Evolutionary conservation across 192 early-diverging fungal genomes (phyloP), one percentile per base, ranked within the genome.

Genomic region (Fimicolochytrium jonesii): DNA sequence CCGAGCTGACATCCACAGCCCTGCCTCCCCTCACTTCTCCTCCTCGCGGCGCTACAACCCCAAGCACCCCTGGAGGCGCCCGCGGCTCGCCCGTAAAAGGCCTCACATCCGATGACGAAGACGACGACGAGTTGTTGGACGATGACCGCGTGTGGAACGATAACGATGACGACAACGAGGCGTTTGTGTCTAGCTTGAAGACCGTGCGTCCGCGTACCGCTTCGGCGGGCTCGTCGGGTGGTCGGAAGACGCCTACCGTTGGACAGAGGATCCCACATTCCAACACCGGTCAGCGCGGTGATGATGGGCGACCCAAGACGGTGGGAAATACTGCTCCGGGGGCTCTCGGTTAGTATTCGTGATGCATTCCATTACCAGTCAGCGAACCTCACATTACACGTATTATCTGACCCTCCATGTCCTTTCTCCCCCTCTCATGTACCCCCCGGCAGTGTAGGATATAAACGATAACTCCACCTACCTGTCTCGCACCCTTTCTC

Each of bases 111-210:
- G 43, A 36, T 35, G 64, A 56, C 25, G 62, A 66, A 10, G 64
- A 66, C 9, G 54, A 46, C 22, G 55, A 28, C 9, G 41, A 44
- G 26, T n/a, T n/a, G n/a, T n/a, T n/a, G n/a, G n/a, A n/a, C n/a
- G 56, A 64, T 26, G 54, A 56, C 22, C 59, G 59, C 46, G 59
- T 61, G 26, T 61, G 59, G 59, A 36, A 48, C n/a, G 41, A 61
- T 6, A 11, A 49, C 48, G 44, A 57, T 1, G 43, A 28, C 26
- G 54, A 55, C 64, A 25, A 51, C 28, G 64, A 66, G 35, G 52
- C 15, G 37, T 66, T 55, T 28, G 33, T 66, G n/a, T 11, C 11
- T 5, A 43, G 46, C 7, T 45, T 66, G 15, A 55, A 48, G 34
- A 23, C 59, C 18, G 31, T 20, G 9, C 61, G 61, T 28, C 50